Evolutionary conservation across 305 asterid species (phyloP).

Genomic region (Solanum chacoense): DNA sequence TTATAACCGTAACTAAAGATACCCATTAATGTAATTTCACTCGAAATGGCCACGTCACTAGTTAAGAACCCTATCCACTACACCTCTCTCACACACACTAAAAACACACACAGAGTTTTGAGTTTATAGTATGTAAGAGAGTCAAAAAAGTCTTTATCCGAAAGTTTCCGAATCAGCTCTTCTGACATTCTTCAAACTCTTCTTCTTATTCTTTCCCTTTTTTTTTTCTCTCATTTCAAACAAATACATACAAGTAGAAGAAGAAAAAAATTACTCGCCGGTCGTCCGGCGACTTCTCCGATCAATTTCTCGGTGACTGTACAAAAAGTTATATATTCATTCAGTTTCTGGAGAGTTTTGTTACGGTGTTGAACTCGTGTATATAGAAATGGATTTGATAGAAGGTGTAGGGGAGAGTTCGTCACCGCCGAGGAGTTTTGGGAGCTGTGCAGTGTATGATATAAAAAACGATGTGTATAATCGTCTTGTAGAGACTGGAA

Average conservation of each 20-base stretch:
- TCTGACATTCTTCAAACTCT: constrained; percentile 19
- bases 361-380: neutral
- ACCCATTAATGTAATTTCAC: neutral
- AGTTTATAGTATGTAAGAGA: neutral
- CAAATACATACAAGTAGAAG: constrained; percentile 4
- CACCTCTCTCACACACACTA: constrained; percentile 7
- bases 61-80: constrained; percentile 48
- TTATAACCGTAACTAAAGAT: neutral
- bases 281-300: neutral
- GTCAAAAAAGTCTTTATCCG: neutral
- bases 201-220: constrained; percentile 4
- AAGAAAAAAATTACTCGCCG: neutral
- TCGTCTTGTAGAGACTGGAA: constrained; percentile 52
- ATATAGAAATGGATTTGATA: constrained; percentile 45
- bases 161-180: constrained; percentile 7
- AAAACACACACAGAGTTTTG: neutral
- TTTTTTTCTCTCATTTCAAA: constrained; percentile 23
- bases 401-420: constrained; percentile 95
- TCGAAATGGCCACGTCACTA: neutral
- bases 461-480: constrained; percentile 60
- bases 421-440: constrained; percentile 78
- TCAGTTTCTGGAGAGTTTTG: neutral
- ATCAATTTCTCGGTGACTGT: neutral
- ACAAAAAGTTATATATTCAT: neutral
- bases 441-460: constrained; percentile 42